Evolutionary conservation across 148 eudicot genomes (phyloP).

Genomic region (Heliosperma pusillum): DNA sequence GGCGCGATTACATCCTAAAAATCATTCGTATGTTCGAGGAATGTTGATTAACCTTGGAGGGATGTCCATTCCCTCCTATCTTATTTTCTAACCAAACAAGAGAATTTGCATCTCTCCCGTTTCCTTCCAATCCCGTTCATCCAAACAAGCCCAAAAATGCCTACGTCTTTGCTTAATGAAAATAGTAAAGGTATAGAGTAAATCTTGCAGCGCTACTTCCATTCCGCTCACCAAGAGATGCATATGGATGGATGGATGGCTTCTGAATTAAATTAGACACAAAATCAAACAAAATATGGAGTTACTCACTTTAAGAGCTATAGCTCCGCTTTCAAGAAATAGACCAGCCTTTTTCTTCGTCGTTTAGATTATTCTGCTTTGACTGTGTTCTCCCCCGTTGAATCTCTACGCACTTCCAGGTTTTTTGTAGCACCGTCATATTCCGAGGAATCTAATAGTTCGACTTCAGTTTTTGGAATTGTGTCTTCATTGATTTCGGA

Average conservation of each 20-base stretch:
- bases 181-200: background rate
- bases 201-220: background rate
- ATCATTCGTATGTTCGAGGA: too few relatives aligned
- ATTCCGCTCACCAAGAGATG: background rate
- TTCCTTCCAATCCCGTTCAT: background rate
- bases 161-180: background rate
- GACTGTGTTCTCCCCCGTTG: background rate
- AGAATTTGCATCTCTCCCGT: too few relatives aligned
- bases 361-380: conserved; percentile 6
- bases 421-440: background rate
- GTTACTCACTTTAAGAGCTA: background rate
- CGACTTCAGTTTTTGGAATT: background rate
- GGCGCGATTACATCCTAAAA: too few relatives aligned
- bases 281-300: background rate
- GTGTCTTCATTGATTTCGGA: background rate
- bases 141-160: background rate
- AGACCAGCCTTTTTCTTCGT: background rate
- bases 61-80: too few relatives aligned
- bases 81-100: too few relatives aligned
- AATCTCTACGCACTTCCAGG: conserved; percentile 9
- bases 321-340: background rate
- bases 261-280: background rate
- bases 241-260: too few relatives aligned
- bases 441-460: conserved; percentile 11
- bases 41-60: too few relatives aligned